Evolutionary conservation across 192 early-diverging fungal species (phyloP).

Genomic region (Podila epigama): DNA sequence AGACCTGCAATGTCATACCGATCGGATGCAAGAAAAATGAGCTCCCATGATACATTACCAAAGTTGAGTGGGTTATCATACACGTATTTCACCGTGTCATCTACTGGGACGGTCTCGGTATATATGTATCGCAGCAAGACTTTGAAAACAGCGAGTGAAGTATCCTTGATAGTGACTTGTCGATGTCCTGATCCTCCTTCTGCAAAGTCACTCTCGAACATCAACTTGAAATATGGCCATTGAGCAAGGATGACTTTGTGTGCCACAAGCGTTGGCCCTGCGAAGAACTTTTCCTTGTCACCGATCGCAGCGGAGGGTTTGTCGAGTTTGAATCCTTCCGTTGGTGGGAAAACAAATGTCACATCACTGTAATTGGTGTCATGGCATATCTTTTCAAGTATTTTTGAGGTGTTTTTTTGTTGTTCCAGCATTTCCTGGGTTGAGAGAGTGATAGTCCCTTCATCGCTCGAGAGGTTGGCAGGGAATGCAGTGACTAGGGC

Average conservation of each 20-base stretch:
- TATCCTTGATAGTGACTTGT: not conserved
- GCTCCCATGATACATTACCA: not conserved
- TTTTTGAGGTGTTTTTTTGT: no score
- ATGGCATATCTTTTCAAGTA: no score
- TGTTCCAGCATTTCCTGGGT: no score
- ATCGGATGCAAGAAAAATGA: not conserved
- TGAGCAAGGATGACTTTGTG: not conserved
- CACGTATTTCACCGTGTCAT: not conserved
- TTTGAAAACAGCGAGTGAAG: not conserved
- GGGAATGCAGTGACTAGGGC: no score
- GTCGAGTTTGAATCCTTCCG: no score
- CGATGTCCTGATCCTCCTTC: not conserved
- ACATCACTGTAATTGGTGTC: no score
- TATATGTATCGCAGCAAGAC: not conserved
- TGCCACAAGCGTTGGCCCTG: not conserved
- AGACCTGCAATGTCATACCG: not conserved
- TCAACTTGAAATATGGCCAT: not conserved
- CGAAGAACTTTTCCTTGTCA: no score
- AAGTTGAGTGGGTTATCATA: not conserved
- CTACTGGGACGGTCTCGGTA: not conserved
- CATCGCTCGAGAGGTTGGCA: no score
- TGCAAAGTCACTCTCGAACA: not conserved
- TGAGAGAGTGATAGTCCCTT: no score
- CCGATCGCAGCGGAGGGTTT: no score
- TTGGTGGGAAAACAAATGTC: no score